Evolutionary conservation across 345 rosid species (phyloP), one percentile per base, ranked within the genome.

Genomic region (Gossypium sturtianum): DNA sequence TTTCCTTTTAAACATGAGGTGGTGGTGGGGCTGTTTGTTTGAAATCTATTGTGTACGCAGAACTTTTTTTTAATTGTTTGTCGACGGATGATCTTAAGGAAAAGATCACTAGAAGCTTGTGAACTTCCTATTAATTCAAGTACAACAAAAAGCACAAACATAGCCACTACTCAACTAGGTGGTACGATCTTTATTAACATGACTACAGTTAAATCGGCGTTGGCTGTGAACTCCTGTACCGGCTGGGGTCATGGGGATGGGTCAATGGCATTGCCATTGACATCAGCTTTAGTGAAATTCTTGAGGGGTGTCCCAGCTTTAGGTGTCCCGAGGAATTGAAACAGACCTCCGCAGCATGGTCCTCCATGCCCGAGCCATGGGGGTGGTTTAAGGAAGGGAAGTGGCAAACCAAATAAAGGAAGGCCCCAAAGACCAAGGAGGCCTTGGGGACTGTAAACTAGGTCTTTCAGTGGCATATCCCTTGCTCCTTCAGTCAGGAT

Each of bases 401-500:
- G 41, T 27, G 19, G 63, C 53, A 11, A 56, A 7, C 74, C 65
- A 8, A 56, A 13, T 7, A 16, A 27, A 27, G 23, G 52, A 54
- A 27, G 64, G 12, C 75, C 75, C 56, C 16, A 19, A 12, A 7
- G 20, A 47, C 61, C 65, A 19, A 48, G 43, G 47, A 77, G 56
- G 20, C 19, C 3, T 41, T 60, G 65, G 5, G 74, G 64, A 68
- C 17, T 41, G 61, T 73, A 49, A 9, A 51, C 49, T 7, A 60
- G 2, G 25, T 6, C 57, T 48, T 68, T 71, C 19, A 13, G 47
- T 9, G 45, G 44, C 54, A 41, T 1, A 3, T 69, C 74, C 58
- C 77, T 78, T 15, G 27, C 77, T 23, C 61, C 74, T 41, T 59
- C 44, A 12, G 15, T 67, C 8, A 17, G 59, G 13, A 64, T n/a